Evolutionary conservation across 169 alveolate species (phyloP).

Genomic region (Plasmodium reichenowi): DNA sequence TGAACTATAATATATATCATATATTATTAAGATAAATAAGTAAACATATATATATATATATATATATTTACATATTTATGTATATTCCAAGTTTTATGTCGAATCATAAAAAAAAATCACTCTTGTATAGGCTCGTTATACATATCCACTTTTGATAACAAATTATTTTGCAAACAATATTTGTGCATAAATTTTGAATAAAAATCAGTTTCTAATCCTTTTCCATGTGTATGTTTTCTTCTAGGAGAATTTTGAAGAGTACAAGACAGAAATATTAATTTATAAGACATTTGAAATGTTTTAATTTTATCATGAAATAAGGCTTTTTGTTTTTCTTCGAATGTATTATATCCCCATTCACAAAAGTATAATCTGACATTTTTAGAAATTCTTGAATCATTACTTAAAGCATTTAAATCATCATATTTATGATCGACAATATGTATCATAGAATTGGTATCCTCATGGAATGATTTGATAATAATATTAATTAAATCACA

Average conservation of each 20-base stretch:
- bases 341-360: slow-evolving; percentile 86
- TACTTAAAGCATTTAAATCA: slow-evolving; percentile 41
- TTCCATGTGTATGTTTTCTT: slow-evolving; percentile 64
- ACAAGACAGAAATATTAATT: slow-evolving; percentile 39
- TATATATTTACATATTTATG: neutral
- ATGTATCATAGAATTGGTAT: neutral
- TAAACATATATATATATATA: neutral
- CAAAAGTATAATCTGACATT: slow-evolving; percentile 80
- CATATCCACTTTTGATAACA: neutral
- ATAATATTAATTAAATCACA: slow-evolving; percentile 25
- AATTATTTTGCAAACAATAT: slow-evolving; percentile 8
- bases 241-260: slow-evolving; percentile 39
- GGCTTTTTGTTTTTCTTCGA: slow-evolving; percentile 79
- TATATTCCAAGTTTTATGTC: neutral
- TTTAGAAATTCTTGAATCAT: slow-evolving; percentile 16
- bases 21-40: neutral
- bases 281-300: slow-evolving; percentile 35
- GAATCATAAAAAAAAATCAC: neutral
- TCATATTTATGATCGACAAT: slow-evolving; percentile 50
- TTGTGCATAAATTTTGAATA: slow-evolving; percentile 64
- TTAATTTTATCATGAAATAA: slow-evolving; percentile 77
- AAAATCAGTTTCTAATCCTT: slow-evolving; percentile 34
- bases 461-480: slow-evolving; percentile 3
- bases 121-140: neutral
- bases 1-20: too few relatives aligned